phyloP scores from a whole-genome alignment of 2,329 filamentous ascomycete genomes.

The Camptophora hylomeconis region DNA sequence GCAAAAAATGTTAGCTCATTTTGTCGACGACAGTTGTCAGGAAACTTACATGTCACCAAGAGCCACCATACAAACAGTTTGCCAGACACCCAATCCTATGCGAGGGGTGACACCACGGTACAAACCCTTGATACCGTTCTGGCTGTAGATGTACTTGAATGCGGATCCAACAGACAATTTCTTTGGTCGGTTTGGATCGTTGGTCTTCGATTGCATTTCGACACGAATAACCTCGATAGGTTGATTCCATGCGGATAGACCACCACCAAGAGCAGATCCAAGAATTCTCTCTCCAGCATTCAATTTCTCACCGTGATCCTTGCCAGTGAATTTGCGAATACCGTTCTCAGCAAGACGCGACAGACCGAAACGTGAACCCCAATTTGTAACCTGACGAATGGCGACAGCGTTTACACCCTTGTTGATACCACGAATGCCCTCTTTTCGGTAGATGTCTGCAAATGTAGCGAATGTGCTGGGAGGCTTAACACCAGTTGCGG shows the following conservation, averaged over 20 bases:
- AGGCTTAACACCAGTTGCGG: slow-evolving; percentile 66
- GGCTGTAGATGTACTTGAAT: slow-evolving; percentile 72
- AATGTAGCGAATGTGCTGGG: slow-evolving; percentile 90
- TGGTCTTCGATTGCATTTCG: slow-evolving; percentile 99
- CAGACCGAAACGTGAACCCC: slow-evolving; percentile 91
- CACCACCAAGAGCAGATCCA: slow-evolving; percentile 77
- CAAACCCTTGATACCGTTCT: slow-evolving; percentile 79
- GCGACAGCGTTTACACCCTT: slow-evolving; percentile 97
- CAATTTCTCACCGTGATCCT: slow-evolving; percentile 69
- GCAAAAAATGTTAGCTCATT: slow-evolving; percentile 18
- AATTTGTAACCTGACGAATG: slow-evolving; percentile 98
- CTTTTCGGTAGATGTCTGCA: slow-evolving; percentile 89
- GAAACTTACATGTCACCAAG: slow-evolving; percentile 75
- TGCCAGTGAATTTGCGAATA: slow-evolving; percentile 66
- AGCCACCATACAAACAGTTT: slow-evolving; percentile 99
- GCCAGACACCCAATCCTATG: slow-evolving; percentile 93
- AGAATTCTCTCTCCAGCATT: slow-evolving; percentile 73
- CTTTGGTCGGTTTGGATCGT: slow-evolving; percentile 94
- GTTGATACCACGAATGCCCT: slow-evolving; percentile 94
- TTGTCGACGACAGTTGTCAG: slow-evolving; percentile 17
- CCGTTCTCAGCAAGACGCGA: slow-evolving; percentile 80
- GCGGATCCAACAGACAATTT: slow-evolving; percentile 93
- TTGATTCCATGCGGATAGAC: slow-evolving; percentile 96
- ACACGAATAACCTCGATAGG: slow-evolving; percentile 99
- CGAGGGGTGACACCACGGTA: slow-evolving; percentile 92